These are phyloP conservation scores for Cladosporium sphaerospermum DNA, from an alignment of 2,329 filamentous ascomycete genomes.

Conservation along the genomic window DNA sequence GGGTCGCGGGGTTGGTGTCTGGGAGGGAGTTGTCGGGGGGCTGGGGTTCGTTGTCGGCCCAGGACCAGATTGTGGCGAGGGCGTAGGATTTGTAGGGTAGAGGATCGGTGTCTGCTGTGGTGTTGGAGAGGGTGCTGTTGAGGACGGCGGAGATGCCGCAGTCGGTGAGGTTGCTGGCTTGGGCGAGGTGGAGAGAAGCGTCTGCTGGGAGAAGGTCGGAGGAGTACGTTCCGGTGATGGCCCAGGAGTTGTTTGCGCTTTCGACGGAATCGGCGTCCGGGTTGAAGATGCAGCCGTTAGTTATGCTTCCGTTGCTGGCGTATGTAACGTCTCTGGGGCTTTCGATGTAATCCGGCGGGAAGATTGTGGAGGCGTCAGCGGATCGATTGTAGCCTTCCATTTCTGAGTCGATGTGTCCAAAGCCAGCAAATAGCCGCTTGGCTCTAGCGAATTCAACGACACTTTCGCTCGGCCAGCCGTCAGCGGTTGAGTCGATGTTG, in stretches of 20 bases:
- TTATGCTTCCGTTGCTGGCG: constrained; percentile 36
- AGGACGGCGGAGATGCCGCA: constrained; percentile 58
- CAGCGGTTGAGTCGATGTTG: constrained; percentile 40
- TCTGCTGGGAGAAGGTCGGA: constrained; percentile 14
- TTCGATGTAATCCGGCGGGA: constrained; percentile 42
- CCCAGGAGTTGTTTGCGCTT: constrained; percentile 50
- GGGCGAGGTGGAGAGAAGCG: constrained; percentile 19
- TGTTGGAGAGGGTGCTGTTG: constrained; percentile 49
- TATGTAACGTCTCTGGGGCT: constrained; percentile 31
- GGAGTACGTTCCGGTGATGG: constrained; percentile 26
- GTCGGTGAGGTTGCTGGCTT: constrained; percentile 39
- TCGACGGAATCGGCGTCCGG: constrained; percentile 36
- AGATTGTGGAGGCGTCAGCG: constrained; percentile 47
- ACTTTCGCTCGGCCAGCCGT: constrained; percentile 60
- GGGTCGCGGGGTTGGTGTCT: constrained; percentile 15
- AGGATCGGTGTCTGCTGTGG: constrained; percentile 45
- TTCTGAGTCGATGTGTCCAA: constrained; percentile 52
- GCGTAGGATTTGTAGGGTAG: constrained; percentile 47
- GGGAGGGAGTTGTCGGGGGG: constrained; percentile 31
- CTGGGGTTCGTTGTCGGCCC: constrained; percentile 51
- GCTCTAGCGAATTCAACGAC: constrained; percentile 50
- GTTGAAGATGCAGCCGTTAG: constrained; percentile 50
- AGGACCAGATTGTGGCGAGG: constrained; percentile 53
- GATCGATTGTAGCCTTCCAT: constrained; percentile 51
- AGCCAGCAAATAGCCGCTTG: constrained; percentile 51